These are phyloP conservation scores for Cardamine chenopodiifolia DNA, from an alignment of 345 rosid genomes.

Conservation along the genomic window DNA sequence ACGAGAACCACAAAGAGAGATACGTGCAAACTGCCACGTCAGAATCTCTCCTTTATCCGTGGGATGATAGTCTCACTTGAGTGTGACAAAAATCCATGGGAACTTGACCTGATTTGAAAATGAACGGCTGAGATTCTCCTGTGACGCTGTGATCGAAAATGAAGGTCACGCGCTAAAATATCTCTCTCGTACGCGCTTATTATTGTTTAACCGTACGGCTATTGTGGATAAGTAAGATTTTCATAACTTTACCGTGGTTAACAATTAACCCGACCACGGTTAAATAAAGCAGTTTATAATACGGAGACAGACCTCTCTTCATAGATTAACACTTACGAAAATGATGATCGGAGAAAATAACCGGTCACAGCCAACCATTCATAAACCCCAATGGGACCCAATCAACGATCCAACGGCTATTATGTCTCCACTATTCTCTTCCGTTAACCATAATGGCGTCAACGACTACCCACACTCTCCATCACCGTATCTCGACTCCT, in stretches of 20 bases:
- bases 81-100: not conserved
- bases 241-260: conserved; percentile 48
- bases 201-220: conserved; percentile 39
- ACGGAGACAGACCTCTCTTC: not conserved
- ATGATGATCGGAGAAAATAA: conserved; percentile 62
- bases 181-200: conserved; percentile 19
- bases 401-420: conserved; percentile 46
- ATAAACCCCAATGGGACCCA: conserved; percentile 62
- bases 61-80: conserved; percentile 10
- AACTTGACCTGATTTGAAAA: conserved; percentile 2
- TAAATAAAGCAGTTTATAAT: conserved; percentile 47
- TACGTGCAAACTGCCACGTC: conserved; percentile 39
- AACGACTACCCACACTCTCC: conserved; percentile 40
- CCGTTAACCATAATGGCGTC: conserved; percentile 39
- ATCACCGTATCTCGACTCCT: conserved; percentile 48
- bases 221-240: conserved; percentile 43
- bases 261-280: conserved; percentile 45
- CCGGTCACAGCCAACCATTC: conserved; percentile 54
- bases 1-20: conserved; percentile 46
- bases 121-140: conserved; percentile 36
- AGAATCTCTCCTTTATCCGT: conserved; percentile 24
- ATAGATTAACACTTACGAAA: conserved; percentile 11
- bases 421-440: conserved; percentile 41
- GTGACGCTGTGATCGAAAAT: not conserved
- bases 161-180: conserved; percentile 11